These are phyloP conservation scores for Rhodamnia argentea DNA, from an alignment of 345 rosid species.

Conservation along the genomic window DNA sequence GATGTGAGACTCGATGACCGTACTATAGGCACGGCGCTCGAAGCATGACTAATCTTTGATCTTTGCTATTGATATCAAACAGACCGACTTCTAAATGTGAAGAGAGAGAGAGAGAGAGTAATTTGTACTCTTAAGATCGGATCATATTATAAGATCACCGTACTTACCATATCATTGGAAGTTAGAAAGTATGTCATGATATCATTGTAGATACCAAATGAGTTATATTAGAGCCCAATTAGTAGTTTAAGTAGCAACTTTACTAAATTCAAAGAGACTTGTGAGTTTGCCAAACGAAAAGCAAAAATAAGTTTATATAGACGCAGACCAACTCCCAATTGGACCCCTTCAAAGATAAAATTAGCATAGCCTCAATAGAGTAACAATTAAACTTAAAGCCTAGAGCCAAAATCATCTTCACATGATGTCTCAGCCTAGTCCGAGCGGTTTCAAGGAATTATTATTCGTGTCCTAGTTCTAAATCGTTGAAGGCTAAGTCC, in stretches of 20 bases:
- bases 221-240: neutral
- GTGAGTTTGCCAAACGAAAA: neutral
- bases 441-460: no score
- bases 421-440: no score
- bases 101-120: neutral
- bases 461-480: no score
- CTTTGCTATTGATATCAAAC: neutral
- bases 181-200: neutral
- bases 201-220: neutral
- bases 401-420: no score
- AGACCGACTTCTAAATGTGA: neutral
- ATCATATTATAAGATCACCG: neutral
- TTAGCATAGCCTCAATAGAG: neutral
- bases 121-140: neutral
- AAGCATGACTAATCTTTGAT: rapidly evolving
- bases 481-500: neutral
- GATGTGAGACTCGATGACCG: rapidly evolving
- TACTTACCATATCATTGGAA: neutral
- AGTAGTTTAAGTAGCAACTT: neutral
- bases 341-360: neutral
- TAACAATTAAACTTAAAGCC: no score
- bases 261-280: neutral
- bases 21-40: rapidly evolving
- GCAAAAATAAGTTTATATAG: neutral
- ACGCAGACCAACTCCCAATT: neutral